Evolutionary conservation across 2,329 filamentous ascomycete genomes (phyloP), one percentile per base, ranked within the genome.

Genomic region (Cladobotryum protrusum): DNA sequence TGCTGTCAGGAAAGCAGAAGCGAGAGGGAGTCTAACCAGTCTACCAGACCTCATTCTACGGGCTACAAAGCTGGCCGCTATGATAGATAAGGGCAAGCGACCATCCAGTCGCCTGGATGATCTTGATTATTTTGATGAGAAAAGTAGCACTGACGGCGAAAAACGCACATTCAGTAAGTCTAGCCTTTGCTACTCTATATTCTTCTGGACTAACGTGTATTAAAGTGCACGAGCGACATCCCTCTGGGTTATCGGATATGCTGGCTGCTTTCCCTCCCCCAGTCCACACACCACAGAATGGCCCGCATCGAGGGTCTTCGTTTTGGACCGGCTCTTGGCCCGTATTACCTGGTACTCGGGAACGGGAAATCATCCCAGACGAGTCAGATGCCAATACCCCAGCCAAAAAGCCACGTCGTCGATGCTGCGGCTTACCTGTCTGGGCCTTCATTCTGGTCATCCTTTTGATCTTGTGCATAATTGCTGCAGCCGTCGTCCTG

Each of bases 1-100:
- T 61, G 87, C 87, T 4, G 87, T 95, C 3, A 80, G 83, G 56
- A 83, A 86, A 46, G 87, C 88, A 14, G 89, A 96, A 66, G 81
- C 86, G 1, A 82, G 93, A 61, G 91, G 89, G 4, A 96, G 91
- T 64, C 75, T 96, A 55, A 97, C 93, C 1, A 96, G 91, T 67
- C 72, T 99, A 52, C 87, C 91, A 0, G 93, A 97, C 64, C 72
- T 99, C 53, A 97, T 99, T 57, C 79, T 83, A 61, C 82, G 93
- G 58, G 93, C 93, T 11, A 97, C 92, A 1, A 83, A 82, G 56
- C 73, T 97, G 35, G 92, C 91, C 14, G 82, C 88, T 0, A 90
- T 95, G 68, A 83, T 99, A 52, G 92, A 97, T 60, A 84, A 84
- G 56, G 92, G 92, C 12, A 85, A 73, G 55, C 72, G 82, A 57